Evolutionary conservation across 345 rosid species (phyloP), one percentile per base, ranked within the genome.

Genomic region (Salix udensis): DNA sequence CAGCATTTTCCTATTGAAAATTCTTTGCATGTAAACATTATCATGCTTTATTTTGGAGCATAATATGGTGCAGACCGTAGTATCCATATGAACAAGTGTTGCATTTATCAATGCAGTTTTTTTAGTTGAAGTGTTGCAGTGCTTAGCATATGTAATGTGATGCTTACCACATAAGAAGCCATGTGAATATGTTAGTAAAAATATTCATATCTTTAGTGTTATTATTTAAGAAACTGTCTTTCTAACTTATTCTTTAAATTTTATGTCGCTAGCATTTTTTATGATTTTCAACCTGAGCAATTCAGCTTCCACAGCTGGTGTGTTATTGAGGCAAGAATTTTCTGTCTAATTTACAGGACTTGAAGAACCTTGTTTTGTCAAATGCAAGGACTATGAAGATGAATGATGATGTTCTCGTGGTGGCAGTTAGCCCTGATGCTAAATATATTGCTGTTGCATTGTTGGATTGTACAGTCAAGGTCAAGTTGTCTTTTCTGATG

Each of bases 381-480:
- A 89, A 91, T 84, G 88, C 85, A 74, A 87, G 89, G 72, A 84
- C 96, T 55, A 80, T 89, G 89, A 96, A 92, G 91, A 92, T 96
- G 99, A 91, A 96, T 83, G 97, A 92, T 76, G 98, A 93, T 75
- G 98, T 96, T 77, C 83, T 92, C 55, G 96, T 84, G 64, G 91
- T 96, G 86, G 91, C 92, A 74, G 80, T 92, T 76, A 91, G 98
- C 79, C 97, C 98, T 74, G 97, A 96, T 75, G 88, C 92, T 65
- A 92, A 96, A 81, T 88, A 92, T 74, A 84, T 96, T 85, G 97
- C 99, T 72, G 97, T 91, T 86, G 94, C 99, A 13, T 86, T 96
- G 72, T 83, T 93, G 80, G 95, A 96, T 86, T 88, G 89, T 86
- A 96, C 97, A 30, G 99, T 96, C 86, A 92, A 93, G 98, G 99